Evolutionary conservation across 305 asterid species (phyloP), one percentile per base, ranked within the genome.

Genomic region (Fraxinus baroniana): DNA sequence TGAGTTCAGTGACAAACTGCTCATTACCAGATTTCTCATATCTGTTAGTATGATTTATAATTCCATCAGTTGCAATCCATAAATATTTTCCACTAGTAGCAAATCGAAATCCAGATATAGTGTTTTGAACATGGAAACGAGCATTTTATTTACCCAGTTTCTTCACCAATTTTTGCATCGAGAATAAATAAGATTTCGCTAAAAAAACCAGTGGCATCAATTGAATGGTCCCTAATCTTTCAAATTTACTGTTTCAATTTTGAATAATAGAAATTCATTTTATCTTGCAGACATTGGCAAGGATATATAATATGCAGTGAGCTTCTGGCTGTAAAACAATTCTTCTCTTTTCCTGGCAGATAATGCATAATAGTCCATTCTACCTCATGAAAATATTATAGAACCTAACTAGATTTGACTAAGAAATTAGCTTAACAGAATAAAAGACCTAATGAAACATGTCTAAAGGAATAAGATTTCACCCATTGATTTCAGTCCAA

Each of bases 11-110:
- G 71, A 87, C 83, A 83, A 94, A 92, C 84, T 91, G 94, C 81
- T 94, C 94, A 7, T 94, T 94, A 62, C 98, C 95, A 74, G 93
- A 94, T 89, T 90, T 94, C 73, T 68, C 90, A 68, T 91, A 87
- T 83, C 98, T 94, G 91, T 77, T 46, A 82, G 26, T 82, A 86
- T 66, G 44, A 86, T 64, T 75, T 36, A 62, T 12, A 36, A 37
- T 20, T 70, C 76, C 24, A 78, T 88, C 60, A 87, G 87, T 60
- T 37, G 85, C 73, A 57, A 84, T 15, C 32, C 84, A 78, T 49
- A 78, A 66, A 64, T 44, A 75, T 46, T 78, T 78, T 26, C 79
- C 13, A 49, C 70, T 13, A 32, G 72, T 44, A 44, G 55, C 55
- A 44, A 12, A 44, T 66, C 7, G 7, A 13, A 66, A 26, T 66